Evolutionary conservation across 306 rosid genomes (phyloP).

Genomic region (Dicorynia guianensis): DNA sequence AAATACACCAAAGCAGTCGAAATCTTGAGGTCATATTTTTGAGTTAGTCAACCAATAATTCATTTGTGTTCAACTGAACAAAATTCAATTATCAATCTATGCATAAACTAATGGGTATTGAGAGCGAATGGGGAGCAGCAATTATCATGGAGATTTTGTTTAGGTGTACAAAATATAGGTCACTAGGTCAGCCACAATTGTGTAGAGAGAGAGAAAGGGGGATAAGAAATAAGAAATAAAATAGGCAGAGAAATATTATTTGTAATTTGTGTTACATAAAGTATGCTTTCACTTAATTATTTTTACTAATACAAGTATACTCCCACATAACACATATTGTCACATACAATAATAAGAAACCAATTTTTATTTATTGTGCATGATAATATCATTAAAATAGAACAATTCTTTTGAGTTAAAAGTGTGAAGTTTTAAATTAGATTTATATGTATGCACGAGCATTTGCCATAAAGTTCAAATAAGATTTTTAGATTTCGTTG

Average conservation of each 20-base stretch:
- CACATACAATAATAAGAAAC: too few relatives aligned
- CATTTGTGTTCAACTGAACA: slow-evolving; percentile 7
- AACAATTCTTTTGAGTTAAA: too few relatives aligned
- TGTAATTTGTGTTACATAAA: too few relatives aligned
- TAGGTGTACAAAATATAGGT: slow-evolving; percentile 25
- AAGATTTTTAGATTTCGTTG: neutral
- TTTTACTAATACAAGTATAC: too few relatives aligned
- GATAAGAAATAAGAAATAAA: neutral
- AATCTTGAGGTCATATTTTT: slow-evolving; percentile 23
- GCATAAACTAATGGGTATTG: slow-evolving; percentile 5
- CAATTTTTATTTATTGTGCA: too few relatives aligned
- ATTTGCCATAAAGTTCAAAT: slow-evolving; percentile 15
- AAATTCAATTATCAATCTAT: slow-evolving; percentile 20
- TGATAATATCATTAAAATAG: too few relatives aligned
- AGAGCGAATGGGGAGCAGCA: neutral
- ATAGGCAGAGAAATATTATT: neutral
- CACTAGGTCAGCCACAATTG: neutral
- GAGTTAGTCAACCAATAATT: slow-evolving; percentile 13
- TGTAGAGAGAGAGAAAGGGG: neutral
- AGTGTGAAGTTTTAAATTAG: neutral
- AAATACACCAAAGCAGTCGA: neutral
- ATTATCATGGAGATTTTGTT: slow-evolving; percentile 21
- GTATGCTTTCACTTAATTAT: too few relatives aligned
- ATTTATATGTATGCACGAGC: neutral
- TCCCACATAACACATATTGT: too few relatives aligned